Conservation (phyloP, 176 grass and related monocot genomes). For the Poa annua region DNA sequence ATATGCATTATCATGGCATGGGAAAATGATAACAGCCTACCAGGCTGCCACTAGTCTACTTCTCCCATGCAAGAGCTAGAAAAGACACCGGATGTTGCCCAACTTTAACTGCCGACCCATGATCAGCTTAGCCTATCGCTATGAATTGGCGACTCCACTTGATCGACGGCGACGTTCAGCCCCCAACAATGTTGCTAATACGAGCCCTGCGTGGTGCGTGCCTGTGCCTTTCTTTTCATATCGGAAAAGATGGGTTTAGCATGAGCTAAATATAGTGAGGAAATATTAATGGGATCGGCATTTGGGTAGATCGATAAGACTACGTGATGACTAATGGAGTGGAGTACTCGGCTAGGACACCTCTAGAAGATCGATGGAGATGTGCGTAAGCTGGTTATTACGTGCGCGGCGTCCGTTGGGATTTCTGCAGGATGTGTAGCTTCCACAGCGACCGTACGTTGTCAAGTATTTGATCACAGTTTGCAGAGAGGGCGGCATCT, state of each 20-base stretch:
- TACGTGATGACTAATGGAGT: background rate
- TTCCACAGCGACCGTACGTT: no score
- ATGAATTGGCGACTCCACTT: no score
- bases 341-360: background rate
- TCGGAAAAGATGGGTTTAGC: constrained; percentile 24
- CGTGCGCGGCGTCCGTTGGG: no score
- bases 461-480: no score
- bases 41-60: background rate
- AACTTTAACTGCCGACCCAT: constrained; percentile 37
- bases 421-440: no score
- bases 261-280: constrained; percentile 5
- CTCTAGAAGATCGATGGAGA: background rate
- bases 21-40: background rate
- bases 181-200: no score
- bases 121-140: background rate
- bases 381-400: no score
- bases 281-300: constrained; percentile 24
- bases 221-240: constrained; percentile 17
- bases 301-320: constrained; percentile 29
- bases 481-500: no score
- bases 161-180: no score
- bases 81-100: background rate
- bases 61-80: background rate
- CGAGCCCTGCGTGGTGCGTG: background rate
- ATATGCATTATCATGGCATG: background rate